phyloP scores from a whole-genome alignment of 2,329 filamentous ascomycete species.

The Fusarium beomiforme region DNA sequence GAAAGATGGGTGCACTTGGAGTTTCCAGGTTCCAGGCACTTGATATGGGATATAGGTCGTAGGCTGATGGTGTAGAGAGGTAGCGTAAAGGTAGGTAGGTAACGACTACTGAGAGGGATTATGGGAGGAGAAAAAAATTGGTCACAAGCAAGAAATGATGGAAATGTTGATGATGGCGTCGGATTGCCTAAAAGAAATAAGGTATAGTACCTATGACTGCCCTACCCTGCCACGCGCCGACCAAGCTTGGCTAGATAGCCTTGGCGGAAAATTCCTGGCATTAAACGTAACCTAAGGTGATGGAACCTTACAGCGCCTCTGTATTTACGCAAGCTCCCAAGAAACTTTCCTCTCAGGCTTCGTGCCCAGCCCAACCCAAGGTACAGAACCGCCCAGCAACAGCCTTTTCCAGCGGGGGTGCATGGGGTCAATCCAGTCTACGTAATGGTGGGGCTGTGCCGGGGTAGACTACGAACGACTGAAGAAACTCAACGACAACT shows the following conservation, averaged over 20 bases:
- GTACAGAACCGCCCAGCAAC: not conserved
- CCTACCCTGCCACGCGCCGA: conserved; percentile 3
- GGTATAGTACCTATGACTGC: not conserved
- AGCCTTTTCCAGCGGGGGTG: conserved; percentile 17
- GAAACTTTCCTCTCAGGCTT: conserved; percentile 20
- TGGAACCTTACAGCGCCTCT: not conserved
- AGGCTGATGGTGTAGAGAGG: not conserved
- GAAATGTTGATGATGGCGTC: conserved; percentile 41
- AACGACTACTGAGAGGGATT: not conserved
- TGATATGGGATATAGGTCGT: conserved; percentile 5
- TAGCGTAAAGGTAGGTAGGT: conserved; percentile 8
- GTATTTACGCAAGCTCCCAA: not conserved
- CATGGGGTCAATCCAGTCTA: conserved; percentile 21
- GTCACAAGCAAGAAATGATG: conserved; percentile 15
- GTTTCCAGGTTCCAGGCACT: conserved; percentile 17
- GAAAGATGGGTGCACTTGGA: conserved; percentile 16
- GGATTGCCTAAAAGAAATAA: conserved; percentile 36
- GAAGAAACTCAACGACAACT: too few species aligned
- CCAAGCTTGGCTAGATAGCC: conserved; percentile 10
- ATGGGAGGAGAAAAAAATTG: conserved; percentile 1
- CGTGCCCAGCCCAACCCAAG: not conserved
- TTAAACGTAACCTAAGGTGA: not conserved
- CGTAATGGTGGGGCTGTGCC: conserved; percentile 53
- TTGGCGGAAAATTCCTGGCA: conserved; percentile 34
- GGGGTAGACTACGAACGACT: not conserved